phyloP scores from a whole-genome alignment of 805 yeast species.

The Nakazawaea holstii region DNA sequence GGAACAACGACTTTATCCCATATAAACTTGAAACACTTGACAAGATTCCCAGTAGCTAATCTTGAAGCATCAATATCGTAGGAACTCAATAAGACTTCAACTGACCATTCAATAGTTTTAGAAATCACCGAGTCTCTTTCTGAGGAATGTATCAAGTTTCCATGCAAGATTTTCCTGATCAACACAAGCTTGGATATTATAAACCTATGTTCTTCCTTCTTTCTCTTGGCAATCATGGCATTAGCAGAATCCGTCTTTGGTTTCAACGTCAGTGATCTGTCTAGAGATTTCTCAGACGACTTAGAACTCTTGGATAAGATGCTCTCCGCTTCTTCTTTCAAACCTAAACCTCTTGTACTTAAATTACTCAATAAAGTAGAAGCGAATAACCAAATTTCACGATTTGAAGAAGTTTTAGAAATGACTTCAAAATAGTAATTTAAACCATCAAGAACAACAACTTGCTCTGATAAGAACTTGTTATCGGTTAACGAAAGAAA shows the following conservation, averaged over 20 bases:
- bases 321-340: conserved; percentile 26
- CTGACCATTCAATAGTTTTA: conserved; percentile 47
- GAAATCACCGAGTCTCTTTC: conserved; percentile 36
- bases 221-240: conserved; percentile 27
- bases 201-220: conserved; percentile 48
- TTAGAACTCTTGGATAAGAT: not conserved
- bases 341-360: conserved; percentile 52
- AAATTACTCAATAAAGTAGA: conserved; percentile 45
- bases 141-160: conserved; percentile 26
- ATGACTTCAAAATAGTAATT: conserved; percentile 49
- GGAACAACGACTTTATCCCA: conserved; percentile 9
- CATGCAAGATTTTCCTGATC: conserved; percentile 47
- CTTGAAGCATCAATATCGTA: conserved; percentile 56
- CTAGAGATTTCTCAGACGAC: too few species aligned
- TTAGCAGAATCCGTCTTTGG: conserved; percentile 16
- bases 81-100: conserved; percentile 49
- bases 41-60: conserved; percentile 53
- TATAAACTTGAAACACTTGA: conserved; percentile 35
- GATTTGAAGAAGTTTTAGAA: conserved; percentile 30
- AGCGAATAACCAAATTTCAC: conserved; percentile 35
- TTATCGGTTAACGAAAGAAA: conserved; percentile 46
- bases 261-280: not conserved
- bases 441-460: conserved; percentile 52
- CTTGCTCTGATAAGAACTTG: conserved; percentile 53
- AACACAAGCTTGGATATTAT: conserved; percentile 55